Base-by-base conservation (phyloP, 352 stramenopile genomes). In the Globisporangium cederbergense region DNA sequence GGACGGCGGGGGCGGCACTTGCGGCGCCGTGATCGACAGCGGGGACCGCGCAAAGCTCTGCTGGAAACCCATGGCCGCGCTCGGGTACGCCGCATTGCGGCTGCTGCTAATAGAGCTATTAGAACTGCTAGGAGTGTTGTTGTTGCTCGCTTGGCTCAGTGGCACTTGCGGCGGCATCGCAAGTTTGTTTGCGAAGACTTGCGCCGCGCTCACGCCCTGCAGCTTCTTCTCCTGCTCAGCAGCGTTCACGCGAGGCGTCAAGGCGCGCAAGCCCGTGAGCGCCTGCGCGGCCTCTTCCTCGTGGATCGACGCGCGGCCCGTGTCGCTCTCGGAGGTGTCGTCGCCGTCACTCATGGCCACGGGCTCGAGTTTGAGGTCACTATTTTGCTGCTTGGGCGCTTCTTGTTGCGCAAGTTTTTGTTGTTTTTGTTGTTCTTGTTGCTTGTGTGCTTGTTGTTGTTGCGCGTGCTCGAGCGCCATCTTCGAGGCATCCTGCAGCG, bases 221-320 rank as follows among this genome's bases (percentile, higher is more conserved):
- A 67, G 62, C 36, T 58, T 62, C 54, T 67, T 67, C 54, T 67
- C 62, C 13, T 62, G 54, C 32, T 67, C 62, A 0, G 64, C 47
- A 1, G 64, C 47, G 11, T 40, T 51, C 16, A 67, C 62, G 43
- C 56, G 63, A 32, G 53, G 50, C 20, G 52, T 70, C 30, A 57
- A 67, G 13, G 62, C 71, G n/a, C 83, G 81, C 18, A 93, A 66
- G 25, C 83, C 83, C 36, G 83, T 93, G 42, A 93, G 78, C 58
- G 83, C 83, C 62, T 93, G 81, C 4, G 83, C 83, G 4, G 83
- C 83, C 32, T 82, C 79, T 38, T 77, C 77, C 60, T 93, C 83
- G 65, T 90, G 81, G 61, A 77, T 68, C 20, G 65, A 76, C 18
- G 74, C 58, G 32, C 66, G 69, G 3, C 58, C 47, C 16, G 58